A percentile compares a stretch with the other conserved stretches of the same genome.
These are phyloP conservation scores for Chimonanthus praecox DNA, from an alignment of 164 flowering plant species.

Conservation along the genomic window DNA sequence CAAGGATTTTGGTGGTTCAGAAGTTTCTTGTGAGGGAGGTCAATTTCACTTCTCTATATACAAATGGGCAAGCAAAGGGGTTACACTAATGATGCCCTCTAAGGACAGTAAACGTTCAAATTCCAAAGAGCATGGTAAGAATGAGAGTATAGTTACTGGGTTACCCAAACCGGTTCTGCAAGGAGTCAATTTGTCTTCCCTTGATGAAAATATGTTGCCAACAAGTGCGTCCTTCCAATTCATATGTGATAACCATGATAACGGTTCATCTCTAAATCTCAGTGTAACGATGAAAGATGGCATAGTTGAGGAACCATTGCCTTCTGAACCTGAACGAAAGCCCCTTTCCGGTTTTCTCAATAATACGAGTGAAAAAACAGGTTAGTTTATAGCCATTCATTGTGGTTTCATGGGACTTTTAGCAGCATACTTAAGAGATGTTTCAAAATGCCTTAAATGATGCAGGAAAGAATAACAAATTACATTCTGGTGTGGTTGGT, in stretches of 20 bases:
- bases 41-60: slow-evolving; percentile 88
- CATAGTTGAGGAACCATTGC: slow-evolving; percentile 20
- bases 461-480: not conserved
- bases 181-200: slow-evolving; percentile 10
- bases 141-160: slow-evolving; percentile 12
- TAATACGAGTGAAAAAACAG: slow-evolving; percentile 9
- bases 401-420: slow-evolving; percentile 3
- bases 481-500: not conserved
- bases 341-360: slow-evolving; percentile 4
- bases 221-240: slow-evolving; percentile 1
- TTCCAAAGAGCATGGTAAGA: slow-evolving; percentile 21
- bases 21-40: slow-evolving; percentile 14
- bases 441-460: not conserved
- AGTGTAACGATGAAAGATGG: slow-evolving; percentile 6
- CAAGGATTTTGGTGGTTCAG: slow-evolving; percentile 18
- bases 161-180: slow-evolving; percentile 8
- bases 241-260: slow-evolving; percentile 15
- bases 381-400: not conserved
- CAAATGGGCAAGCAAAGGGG: slow-evolving; percentile 81
- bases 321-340: slow-evolving; percentile 15
- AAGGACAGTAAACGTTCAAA: slow-evolving; percentile 27
- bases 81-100: slow-evolving; percentile 39
- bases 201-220: slow-evolving; percentile 3
- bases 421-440: not conserved
- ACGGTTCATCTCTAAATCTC: slow-evolving; percentile 2